A percentile compares a stretch with the other conserved stretches of the same genome.
These are phyloP conservation scores for Exophiala spinifera DNA, from an alignment of 2,329 filamentous ascomycete genomes.

Conservation along the genomic window DNA sequence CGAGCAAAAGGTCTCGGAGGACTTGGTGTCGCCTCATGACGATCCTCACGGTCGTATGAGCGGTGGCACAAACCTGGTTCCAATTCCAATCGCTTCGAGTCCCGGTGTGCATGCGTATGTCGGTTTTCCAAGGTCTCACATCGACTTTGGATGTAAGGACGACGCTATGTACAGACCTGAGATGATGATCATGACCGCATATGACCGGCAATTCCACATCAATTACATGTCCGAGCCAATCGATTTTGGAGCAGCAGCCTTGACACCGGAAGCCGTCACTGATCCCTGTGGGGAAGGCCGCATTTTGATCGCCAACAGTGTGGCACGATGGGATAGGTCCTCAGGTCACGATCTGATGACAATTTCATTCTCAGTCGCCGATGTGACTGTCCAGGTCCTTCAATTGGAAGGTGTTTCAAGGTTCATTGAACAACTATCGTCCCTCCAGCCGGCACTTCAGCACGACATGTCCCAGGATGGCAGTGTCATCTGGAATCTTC, in stretches of 20 bases:
- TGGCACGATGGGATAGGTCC: conserved; percentile 25
- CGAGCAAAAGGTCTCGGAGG: conserved; percentile 13
- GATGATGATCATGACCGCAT: conserved; percentile 20
- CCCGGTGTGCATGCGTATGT: conserved; percentile 8
- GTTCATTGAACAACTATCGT: conserved; percentile 2
- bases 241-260: conserved; percentile 21
- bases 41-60: conserved; percentile 17
- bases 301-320: conserved; percentile 28
- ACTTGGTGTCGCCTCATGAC: not conserved
- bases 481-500: conserved; percentile 1
- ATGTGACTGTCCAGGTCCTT: conserved; percentile 22
- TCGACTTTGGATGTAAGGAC: conserved; percentile 15
- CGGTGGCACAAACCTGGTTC: conserved; percentile 25
- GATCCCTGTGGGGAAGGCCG: conserved; percentile 24
- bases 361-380: conserved; percentile 25
- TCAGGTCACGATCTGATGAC: conserved; percentile 23
- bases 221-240: conserved; percentile 24
- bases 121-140: conserved; percentile 22
- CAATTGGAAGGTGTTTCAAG: conserved; percentile 3
- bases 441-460: conserved; percentile 1
- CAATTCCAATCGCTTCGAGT: conserved; percentile 3
- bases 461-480: conserved; percentile 8
- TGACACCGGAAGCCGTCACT: conserved; percentile 8
- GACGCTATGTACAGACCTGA: conserved; percentile 22
- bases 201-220: conserved; percentile 21